Conservation (phyloP, 257 asterid genomes). For the Osmanthus fragrans region DNA sequence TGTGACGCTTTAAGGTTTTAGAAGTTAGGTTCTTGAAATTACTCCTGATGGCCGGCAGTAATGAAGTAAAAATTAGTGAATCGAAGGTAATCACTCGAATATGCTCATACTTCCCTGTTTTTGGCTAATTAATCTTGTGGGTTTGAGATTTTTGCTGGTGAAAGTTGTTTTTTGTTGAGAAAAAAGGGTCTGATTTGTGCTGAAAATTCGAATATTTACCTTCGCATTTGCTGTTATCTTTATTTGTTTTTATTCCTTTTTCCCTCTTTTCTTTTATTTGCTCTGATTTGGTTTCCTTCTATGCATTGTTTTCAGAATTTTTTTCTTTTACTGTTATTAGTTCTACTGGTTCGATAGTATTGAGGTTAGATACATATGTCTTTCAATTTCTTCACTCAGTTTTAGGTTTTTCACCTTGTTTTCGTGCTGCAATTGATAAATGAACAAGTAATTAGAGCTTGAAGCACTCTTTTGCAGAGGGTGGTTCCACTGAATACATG, state of each 20-base stretch:
- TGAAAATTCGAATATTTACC: constrained; percentile 2
- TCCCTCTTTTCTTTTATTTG: neutral
- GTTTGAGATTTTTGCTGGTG: constrained; percentile 26
- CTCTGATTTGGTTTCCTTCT: constrained; percentile 8
- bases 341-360: constrained; percentile 5
- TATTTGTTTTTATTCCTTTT: neutral
- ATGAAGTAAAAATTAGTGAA: constrained; percentile 48
- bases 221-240: neutral
- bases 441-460: neutral
- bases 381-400: neutral
- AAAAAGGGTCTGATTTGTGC: neutral
- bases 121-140: constrained; percentile 22
- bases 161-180: neutral
- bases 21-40: constrained; percentile 15
- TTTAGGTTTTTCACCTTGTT: neutral
- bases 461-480: constrained; percentile 26
- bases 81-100: constrained; percentile 44
- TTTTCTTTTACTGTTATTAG: constrained; percentile 13
- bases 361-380: neutral
- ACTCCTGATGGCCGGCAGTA: constrained; percentile 46
- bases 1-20: neutral
- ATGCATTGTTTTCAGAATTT: neutral
- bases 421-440: neutral
- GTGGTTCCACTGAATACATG: constrained; percentile 53
- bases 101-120: neutral